phyloP scores from a whole-genome alignment of 148 eudicot species.

The Cornus florida region DNA sequence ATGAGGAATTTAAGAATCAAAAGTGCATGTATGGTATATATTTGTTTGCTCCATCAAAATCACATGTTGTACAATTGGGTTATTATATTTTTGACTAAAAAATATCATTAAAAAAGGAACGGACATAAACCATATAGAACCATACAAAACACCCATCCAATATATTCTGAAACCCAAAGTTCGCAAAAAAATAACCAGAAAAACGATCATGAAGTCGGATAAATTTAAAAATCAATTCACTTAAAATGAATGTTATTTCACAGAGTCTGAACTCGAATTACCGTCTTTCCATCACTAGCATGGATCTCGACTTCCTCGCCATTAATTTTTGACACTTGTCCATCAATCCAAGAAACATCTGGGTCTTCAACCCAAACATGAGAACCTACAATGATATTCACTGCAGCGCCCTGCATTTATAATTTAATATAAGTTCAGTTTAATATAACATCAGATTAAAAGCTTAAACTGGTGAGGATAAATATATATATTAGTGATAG shows the following conservation, averaged over 20 bases:
- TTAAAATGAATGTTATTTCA: background rate
- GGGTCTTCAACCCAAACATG: slow-evolving; percentile 70
- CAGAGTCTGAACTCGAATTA: slow-evolving; percentile 11
- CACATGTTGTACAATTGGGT: background rate
- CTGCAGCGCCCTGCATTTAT: slow-evolving; percentile 44
- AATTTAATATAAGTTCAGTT: background rate
- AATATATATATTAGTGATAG: background rate
- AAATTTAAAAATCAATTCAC: background rate
- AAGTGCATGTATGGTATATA: background rate
- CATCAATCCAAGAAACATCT: slow-evolving; percentile 57
- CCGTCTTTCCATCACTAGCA: slow-evolving; percentile 50
- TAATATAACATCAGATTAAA: background rate
- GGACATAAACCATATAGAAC: background rate
- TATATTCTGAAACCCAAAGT: background rate
- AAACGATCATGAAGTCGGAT: background rate
- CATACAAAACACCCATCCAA: background rate
- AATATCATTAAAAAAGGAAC: background rate
- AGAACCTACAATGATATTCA: slow-evolving; percentile 56
- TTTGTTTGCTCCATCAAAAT: background rate
- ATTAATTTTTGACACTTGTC: slow-evolving; percentile 48
- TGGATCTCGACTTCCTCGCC: slow-evolving; percentile 47
- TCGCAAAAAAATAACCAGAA: background rate
- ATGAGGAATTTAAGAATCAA: background rate
- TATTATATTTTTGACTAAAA: background rate
- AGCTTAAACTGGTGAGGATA: background rate